Base-by-base conservation (phyloP, 1,139 yeast species). In the Geotrichum restrictum region DNA sequence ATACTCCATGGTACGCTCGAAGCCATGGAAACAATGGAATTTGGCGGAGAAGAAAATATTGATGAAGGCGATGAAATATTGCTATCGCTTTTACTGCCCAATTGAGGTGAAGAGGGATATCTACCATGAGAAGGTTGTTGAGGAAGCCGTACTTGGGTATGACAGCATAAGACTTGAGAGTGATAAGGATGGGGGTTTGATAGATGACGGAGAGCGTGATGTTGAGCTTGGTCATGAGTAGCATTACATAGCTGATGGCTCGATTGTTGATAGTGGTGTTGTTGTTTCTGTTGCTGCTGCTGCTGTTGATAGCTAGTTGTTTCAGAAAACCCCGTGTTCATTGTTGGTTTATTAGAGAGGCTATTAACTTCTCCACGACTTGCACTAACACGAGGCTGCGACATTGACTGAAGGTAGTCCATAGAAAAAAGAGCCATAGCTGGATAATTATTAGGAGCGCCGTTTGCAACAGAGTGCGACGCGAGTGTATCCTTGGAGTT, bases 311-410 rank as follows among this genome's bases (percentile, higher is more conserved):
- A 8, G 14, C 18, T n/a, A 19, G 31, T 32, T 7, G 16, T n/a
- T n/a, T n/a, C n/a, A n/a, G n/a, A n/a, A n/a, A n/a, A n/a, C n/a
- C n/a, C n/a, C n/a, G n/a, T n/a, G n/a, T n/a, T n/a, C n/a, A n/a
- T n/a, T n/a, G n/a, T n/a, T 36, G 19, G 18, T 16, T 3, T 6
- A 31, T 24, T 37, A 13, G 22, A 8, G n/a, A n/a, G 31, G 1
- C n/a, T 18, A n/a, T 21, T 29, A 13, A 46, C 21, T 21, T 39
- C 44, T 5, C 32, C 18, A 2, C 47, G 47, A 43, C 47, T 43
- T 27, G 38, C 47, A 32, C 47, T 43, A 19, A 43, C 31, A 10
- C 47, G 24, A n/a, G 47, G 39, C 29, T 43, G 47, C 8, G 47
- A 43, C 39, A 43, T 18, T 13, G 39, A 36, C 21, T 41, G 45